Conservation (phyloP, 345 rosid genomes). For the Schrenkiella parvula region DNA sequence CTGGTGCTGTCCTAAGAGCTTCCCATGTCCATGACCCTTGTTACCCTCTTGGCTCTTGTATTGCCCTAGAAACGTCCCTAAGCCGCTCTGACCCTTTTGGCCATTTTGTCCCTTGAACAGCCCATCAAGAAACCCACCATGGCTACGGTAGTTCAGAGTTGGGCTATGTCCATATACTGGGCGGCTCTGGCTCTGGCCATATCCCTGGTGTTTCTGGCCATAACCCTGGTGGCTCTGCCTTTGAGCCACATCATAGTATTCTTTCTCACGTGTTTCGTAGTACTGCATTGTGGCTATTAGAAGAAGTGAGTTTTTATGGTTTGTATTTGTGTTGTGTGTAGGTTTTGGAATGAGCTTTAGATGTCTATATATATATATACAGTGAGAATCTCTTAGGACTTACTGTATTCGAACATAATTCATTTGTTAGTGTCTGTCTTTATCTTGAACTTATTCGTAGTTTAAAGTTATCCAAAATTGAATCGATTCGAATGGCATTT, state of each 20-base stretch:
- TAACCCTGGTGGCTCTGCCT: not conserved
- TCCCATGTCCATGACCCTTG: constrained; percentile 17
- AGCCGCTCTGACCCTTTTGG: constrained; percentile 2
- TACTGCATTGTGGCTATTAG: constrained; percentile 23
- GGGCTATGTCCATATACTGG: constrained; percentile 25
- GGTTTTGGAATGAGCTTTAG: not conserved
- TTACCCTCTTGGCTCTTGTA: constrained; percentile 17
- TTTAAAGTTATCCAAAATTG: not conserved
- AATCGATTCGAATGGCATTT: constrained; percentile 26
- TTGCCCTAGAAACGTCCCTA: constrained; percentile 4
- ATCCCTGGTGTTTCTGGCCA: not conserved
- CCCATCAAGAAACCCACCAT: constrained; percentile 28
- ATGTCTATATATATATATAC: constrained; percentile 22
- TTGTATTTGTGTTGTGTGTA: constrained; percentile 15
- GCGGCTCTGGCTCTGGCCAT: not conserved
- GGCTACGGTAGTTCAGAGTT: constrained; percentile 25
- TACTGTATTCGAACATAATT: not conserved
- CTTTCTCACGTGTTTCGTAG: constrained; percentile 22
- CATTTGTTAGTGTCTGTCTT: not conserved
- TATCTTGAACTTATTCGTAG: constrained; percentile 17
- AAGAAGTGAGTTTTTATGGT: not conserved
- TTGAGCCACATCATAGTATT: constrained; percentile 22
- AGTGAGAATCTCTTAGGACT: not conserved
- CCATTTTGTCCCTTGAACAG: constrained; percentile 21
- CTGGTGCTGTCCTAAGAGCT: constrained; percentile 24